Evolutionary conservation across 257 asterid genomes (phyloP).

Genomic region (Euphrasia confusa): DNA sequence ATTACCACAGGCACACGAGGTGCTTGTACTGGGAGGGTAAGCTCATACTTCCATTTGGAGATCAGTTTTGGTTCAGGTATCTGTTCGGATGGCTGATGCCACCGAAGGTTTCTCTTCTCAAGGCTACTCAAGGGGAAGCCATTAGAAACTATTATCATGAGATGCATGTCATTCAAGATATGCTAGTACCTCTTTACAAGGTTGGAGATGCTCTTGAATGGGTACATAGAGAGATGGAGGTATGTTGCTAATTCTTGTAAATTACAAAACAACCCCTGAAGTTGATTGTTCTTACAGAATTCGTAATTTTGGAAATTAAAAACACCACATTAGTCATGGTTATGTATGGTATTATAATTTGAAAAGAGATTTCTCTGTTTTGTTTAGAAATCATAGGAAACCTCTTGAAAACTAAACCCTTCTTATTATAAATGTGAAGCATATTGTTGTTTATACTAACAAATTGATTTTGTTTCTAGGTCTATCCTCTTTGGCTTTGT

Average conservation of each 20-base stretch:
- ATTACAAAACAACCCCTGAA: not conserved
- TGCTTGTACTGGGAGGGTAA: slow-evolving; percentile 98
- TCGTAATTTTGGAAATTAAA: not conserved
- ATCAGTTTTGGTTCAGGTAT: slow-evolving; percentile 93
- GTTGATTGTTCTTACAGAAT: not conserved
- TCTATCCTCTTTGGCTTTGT: slow-evolving; percentile 98
- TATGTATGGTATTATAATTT: no score
- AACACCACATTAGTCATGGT: no score
- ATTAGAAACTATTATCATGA: slow-evolving; percentile 86
- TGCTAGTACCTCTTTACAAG: slow-evolving; percentile 92
- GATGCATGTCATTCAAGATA: slow-evolving; percentile 94
- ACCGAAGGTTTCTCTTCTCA: slow-evolving; percentile 92
- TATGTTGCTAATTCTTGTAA: slow-evolving; percentile 22
- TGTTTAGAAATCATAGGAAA: no score
- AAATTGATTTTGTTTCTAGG: slow-evolving; percentile 38
- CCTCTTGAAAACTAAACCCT: no score
- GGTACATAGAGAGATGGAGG: slow-evolving; percentile 95
- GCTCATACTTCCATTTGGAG: slow-evolving; percentile 89
- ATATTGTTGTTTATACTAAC: slow-evolving; percentile 15
- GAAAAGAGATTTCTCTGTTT: no score
- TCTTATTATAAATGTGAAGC: no score
- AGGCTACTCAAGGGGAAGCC: slow-evolving; percentile 97
- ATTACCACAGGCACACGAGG: slow-evolving; percentile 89
- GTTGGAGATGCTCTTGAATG: slow-evolving; percentile 92
- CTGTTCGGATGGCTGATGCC: slow-evolving; percentile 90